Evolutionary conservation across 768 basidiomycete genomes (phyloP), one percentile per base, ranked within the genome.

Genomic region (Amyloporia xantha): DNA sequence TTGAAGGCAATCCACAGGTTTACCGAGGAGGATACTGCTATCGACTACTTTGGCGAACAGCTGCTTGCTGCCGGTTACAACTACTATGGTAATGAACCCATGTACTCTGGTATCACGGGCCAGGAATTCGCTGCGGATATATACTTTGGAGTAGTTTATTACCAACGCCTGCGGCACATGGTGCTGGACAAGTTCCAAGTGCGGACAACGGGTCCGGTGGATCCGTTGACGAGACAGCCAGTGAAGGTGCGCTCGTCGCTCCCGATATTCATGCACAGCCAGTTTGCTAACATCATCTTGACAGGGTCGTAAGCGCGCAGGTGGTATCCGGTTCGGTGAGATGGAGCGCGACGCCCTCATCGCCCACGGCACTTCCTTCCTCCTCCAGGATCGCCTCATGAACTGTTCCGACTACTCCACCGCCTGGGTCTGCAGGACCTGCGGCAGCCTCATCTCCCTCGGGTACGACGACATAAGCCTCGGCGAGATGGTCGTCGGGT

Each of bases 331-430:
- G 48, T 98, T 99, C 64, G 96, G 96, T 59, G 96, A 99, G 72
- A 99, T 99, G 96, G 96, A 99, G 68, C 88, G 96, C 46, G 96
- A 99, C 64, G 96, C 96, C 10, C 78, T 99, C 44, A 94, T 99
- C 57, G 96, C 96, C 2, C 96, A 99, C 67, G 96, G 96, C 39
- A 96, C 96, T 12, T 93, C 94, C 1, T 99, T 96, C 84, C 76
- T 99, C 35, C 80, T 99, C 20, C 96, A 99, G 73, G 96, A 99
- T 69, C 78, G 96, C 49, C 71, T 99, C 63, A 98, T 99, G 96
- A 99, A 99, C 70, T 99, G 96, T 64, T 98, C 95, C 23, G 96
- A 99, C 68, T 99, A 98, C 68, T 97, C 96, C 23, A 98, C 93
- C 0, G 91, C 96, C 3, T 99, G 96, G 96, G 94, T 98, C 10